phyloP scores from a whole-genome alignment of 2,329 filamentous ascomycete genomes.

The Claviceps purpurea region DNA sequence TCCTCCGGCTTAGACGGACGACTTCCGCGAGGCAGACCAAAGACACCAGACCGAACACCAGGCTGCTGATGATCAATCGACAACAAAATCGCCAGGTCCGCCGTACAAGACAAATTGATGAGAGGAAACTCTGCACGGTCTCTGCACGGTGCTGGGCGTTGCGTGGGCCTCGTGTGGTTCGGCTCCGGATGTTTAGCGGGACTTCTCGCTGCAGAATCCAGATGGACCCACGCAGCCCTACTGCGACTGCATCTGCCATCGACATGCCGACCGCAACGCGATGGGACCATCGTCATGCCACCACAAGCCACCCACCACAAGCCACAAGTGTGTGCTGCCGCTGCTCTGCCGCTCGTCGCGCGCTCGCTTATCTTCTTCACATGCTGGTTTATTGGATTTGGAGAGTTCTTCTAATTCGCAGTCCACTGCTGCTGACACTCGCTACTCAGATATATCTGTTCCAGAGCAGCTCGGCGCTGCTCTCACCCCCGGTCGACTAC shows the following conservation, averaged over 20 bases:
- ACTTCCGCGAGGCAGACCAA: not conserved
- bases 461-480: conserved; percentile 13
- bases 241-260: no score
- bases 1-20: not conserved
- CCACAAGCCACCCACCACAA: not conserved
- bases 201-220: no score
- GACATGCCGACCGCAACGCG: not conserved
- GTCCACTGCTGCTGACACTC: conserved; percentile 2
- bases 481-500: conserved; percentile 9
- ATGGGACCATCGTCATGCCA: not conserved
- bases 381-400: not conserved
- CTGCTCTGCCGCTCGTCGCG: not conserved
- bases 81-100: no score
- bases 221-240: no score
- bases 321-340: not conserved
- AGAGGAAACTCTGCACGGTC: no score
- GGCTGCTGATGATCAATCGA: no score
- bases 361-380: not conserved
- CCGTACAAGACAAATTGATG: no score
- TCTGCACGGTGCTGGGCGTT: no score
- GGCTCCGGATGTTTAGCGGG: no score
- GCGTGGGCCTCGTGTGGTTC: no score
- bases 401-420: not conserved
- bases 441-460: conserved; percentile 7
- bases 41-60: no score